Base-by-base conservation (phyloP, 495 filamentous ascomycete genomes). In the Stereocaulon alpinum region DNA sequence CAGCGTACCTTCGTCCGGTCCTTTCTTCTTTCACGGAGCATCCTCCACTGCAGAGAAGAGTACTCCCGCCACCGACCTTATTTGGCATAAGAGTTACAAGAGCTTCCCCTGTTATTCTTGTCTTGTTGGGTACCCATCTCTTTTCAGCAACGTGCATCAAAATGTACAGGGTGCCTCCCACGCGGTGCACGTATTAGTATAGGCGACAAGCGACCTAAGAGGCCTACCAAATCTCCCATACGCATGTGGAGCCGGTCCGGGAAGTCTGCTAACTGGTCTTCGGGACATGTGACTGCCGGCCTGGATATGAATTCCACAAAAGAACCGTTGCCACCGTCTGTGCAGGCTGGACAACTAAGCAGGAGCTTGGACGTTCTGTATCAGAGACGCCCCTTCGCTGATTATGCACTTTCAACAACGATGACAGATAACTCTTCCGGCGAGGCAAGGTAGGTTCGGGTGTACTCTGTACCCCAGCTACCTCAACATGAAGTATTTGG, bases 121-220 rank as follows among this genome's bases (percentile, higher is more conserved):
- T 57, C 45, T 47, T 40, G 43, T 45, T 54, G 44, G 27, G 27
- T 22, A 14, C 57, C 44, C 61, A 45, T 37, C 53, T 22, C 47
- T 55, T 53, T 64, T 40, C 4, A 42, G 43, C 54, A 2, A 32
- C 41, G 41, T 49, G 52, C 44, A 41, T 34, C 30, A 18, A 22
- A 4, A 11, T 37, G 34, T 11, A 37, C 34, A 37, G 34, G 34
- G 34, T 37, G 34, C 12, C 47, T 50, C 47, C 24, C 47, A 50
- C 47, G 47, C 27, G 18, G 17, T 42, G 43, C 53, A 48, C 45
- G 41, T 37, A 60, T 37, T 40, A 66, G 66, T 47, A 57, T 51
- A 66, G 32, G 61, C 64, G 64, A 66, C 18, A 66, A 40, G 58
- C 64, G 64, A 64, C 64, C 29, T 6, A 58, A 41, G 18, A 56